Evolutionary conservation across 2,329 filamentous ascomycete genomes (phyloP).

Genomic region (Penicillium sp.): DNA sequence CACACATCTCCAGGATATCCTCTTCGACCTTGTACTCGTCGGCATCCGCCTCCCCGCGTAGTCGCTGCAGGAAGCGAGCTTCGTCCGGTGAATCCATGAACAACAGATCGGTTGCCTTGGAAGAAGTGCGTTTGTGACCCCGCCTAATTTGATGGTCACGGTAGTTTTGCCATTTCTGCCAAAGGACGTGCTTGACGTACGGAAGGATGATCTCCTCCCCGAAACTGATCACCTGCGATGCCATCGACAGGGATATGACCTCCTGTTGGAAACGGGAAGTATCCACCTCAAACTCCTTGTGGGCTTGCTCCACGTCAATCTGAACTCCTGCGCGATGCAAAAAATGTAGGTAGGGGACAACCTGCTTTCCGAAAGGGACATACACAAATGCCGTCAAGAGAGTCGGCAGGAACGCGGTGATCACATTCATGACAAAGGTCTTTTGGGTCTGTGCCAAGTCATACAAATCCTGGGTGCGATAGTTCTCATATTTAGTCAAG

Average conservation of each 20-base stretch:
- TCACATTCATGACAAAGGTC: constrained; percentile 93
- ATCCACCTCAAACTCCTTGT: constrained; percentile 70
- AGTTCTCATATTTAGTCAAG: constrained; percentile 82
- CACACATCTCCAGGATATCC: constrained; percentile 89
- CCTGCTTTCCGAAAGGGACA: constrained; percentile 77
- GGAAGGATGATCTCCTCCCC: constrained; percentile 79
- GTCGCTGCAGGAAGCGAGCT: constrained; percentile 68
- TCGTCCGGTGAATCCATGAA: constrained; percentile 69
- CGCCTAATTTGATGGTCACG: constrained; percentile 27
- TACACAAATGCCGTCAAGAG: constrained; percentile 91
- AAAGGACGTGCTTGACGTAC: constrained; percentile 70
- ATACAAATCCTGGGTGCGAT: constrained; percentile 78
- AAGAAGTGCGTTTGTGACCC: constrained; percentile 27
- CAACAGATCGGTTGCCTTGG: constrained; percentile 42
- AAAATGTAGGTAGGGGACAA: constrained; percentile 80
- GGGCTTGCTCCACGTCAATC: constrained; percentile 18
- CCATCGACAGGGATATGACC: constrained; percentile 93
- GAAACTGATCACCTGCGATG: constrained; percentile 84
- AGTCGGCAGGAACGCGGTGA: constrained; percentile 89
- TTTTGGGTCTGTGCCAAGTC: constrained; percentile 82
- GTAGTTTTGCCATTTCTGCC: constrained; percentile 58
- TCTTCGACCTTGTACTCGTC: constrained; percentile 81
- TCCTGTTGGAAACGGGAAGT: constrained; percentile 77
- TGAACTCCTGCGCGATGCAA: constrained; percentile 56
- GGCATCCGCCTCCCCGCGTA: constrained; percentile 76